Evolutionary conservation across 208 protist species (phyloP).

Genomic region (Leptomonas seymouri): DNA sequence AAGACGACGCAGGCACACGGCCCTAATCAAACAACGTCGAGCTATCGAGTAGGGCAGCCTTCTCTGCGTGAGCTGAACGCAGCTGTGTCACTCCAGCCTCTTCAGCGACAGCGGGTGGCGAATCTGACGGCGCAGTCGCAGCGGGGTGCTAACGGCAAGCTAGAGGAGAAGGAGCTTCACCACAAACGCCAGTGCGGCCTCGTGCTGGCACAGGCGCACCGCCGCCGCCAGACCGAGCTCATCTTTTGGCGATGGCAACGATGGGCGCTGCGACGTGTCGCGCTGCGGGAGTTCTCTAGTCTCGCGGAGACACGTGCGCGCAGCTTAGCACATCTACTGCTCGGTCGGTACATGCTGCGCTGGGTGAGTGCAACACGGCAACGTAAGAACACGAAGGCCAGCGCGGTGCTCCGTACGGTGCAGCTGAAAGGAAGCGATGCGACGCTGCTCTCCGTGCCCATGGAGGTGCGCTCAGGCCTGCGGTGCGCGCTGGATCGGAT

Average conservation of each 20-base stretch:
- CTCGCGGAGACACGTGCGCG: not conserved
- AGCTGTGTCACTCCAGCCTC: conserved; percentile 25
- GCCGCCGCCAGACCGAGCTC: not conserved
- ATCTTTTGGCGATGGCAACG: conserved; percentile 28
- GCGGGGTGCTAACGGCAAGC: not conserved
- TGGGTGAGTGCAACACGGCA: conserved; percentile 8
- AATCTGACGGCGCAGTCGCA: conserved; percentile 6
- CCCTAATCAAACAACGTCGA: conserved; percentile 30
- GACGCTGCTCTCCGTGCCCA: conserved; percentile 1
- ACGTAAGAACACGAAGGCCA: not conserved
- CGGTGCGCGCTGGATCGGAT: not conserved
- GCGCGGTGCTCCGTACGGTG: conserved; percentile 14
- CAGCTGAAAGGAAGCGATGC: conserved; percentile 19
- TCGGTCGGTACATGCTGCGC: conserved; percentile 15
- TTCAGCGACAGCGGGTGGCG: conserved; percentile 29
- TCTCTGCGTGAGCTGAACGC: conserved; percentile 47
- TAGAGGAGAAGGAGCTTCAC: conserved; percentile 31
- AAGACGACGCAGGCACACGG: conserved; percentile 41
- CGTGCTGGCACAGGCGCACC: conserved; percentile 19
- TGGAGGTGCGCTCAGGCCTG: not conserved
- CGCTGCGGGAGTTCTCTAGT: not conserved
- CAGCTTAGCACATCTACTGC: not conserved
- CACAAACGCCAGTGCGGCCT: conserved; percentile 18
- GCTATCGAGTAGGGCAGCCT: conserved; percentile 46
- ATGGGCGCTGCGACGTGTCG: conserved; percentile 24